Percentiles rank a stretch among this genome's conserved stretches.
phyloP scores from a whole-genome alignment of 1,284 basidiomycete species.

The Irpex sp. region DNA sequence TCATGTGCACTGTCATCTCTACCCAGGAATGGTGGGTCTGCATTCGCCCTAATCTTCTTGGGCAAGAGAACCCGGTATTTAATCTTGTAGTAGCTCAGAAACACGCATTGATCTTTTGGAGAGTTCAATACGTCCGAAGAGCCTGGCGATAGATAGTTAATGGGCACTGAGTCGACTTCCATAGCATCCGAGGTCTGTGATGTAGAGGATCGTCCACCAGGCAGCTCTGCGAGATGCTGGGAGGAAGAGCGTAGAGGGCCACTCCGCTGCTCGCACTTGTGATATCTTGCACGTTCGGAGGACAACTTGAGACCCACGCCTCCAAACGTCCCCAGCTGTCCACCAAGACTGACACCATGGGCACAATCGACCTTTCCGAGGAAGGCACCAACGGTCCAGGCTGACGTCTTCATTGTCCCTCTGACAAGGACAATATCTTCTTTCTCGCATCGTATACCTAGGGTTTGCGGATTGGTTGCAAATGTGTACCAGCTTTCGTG shows the following conservation, averaged over 20 bases:
- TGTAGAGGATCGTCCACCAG: too few species aligned
- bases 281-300: too few species aligned
- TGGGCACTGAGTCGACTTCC: too few species aligned
- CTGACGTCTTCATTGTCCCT: neutral
- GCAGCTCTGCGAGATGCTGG: too few species aligned
- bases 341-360: neutral
- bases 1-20: neutral
- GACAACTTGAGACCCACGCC: neutral
- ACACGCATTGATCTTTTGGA: constrained; percentile 1
- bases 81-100: constrained; percentile 5
- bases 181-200: too few species aligned
- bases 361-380: neutral
- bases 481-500: neutral
- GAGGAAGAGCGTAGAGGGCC: too few species aligned
- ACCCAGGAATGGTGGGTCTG: neutral
- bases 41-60: neutral
- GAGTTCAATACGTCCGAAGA: too few species aligned
- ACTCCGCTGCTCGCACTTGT: neutral
- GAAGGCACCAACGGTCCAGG: neutral
- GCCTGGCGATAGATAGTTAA: too few species aligned
- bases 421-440: neutral
- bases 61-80: constrained; percentile 1
- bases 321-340: neutral
- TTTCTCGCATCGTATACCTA: neutral
- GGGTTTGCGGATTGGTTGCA: neutral